phyloP scores from a whole-genome alignment of 1,284 basidiomycete species.

The Microbotryum saponariae region DNA sequence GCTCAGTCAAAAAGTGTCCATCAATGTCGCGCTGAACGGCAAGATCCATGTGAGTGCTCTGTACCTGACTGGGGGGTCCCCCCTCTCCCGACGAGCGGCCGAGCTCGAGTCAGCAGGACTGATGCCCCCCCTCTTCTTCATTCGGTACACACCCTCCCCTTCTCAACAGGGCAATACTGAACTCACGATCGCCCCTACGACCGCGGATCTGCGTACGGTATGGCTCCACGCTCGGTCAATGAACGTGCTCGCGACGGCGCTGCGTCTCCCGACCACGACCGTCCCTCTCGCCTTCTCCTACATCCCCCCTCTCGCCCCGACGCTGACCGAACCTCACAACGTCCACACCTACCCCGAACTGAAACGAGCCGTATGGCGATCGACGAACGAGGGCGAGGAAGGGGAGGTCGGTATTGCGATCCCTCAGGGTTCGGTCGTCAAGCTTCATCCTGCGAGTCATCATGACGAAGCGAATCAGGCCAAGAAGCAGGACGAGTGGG shows the following conservation, averaged over 20 bases:
- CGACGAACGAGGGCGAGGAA: constrained; percentile 80
- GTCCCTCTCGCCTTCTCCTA: constrained; percentile 51
- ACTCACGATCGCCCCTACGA: constrained; percentile 72
- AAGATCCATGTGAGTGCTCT: constrained; percentile 15
- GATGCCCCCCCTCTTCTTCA: not conserved
- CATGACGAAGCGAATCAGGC: not conserved
- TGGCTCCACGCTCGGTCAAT: constrained; percentile 79
- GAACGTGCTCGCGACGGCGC: constrained; percentile 49
- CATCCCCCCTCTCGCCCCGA: constrained; percentile 51
- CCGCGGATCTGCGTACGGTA: constrained; percentile 64
- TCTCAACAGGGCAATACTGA: constrained; percentile 73
- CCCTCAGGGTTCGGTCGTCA: constrained; percentile 53
- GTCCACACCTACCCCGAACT: constrained; percentile 87
- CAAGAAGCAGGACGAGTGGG: constrained; percentile 51
- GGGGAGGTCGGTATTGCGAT: constrained; percentile 89
- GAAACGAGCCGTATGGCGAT: constrained; percentile 84
- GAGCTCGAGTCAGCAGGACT: not conserved
- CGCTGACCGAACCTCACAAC: constrained; percentile 57
- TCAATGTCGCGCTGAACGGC: constrained; percentile 26
- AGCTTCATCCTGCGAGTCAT: not conserved
- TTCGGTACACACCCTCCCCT: not conserved
- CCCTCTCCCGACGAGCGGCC: no score
- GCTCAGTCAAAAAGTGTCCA: constrained; percentile 27
- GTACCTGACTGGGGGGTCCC: no score
- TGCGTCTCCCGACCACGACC: constrained; percentile 37